Base-by-base conservation (phyloP, 2,329 filamentous ascomycete species). In the Fusarium sp. region DNA sequence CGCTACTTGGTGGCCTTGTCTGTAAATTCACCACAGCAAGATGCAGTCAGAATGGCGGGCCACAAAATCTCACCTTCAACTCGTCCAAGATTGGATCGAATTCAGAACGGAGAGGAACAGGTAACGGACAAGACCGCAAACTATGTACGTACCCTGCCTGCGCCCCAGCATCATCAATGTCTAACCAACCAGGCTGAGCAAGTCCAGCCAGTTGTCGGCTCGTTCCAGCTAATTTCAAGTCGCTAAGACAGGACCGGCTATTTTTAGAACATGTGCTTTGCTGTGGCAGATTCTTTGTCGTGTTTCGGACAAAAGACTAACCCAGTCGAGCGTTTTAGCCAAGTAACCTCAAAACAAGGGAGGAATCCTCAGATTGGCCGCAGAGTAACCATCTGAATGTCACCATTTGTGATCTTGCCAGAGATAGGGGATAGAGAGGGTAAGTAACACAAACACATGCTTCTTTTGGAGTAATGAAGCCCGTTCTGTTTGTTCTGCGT, bases 271-370 rank as follows among this genome's bases (percentile, higher is more conserved):
- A 23, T n/a, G 8, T 37, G 35, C 30, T 58, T 42, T 64, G 52
- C 68, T 67, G 54, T 67, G 69, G 69, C 69, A 76, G 71, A 73
- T 67, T 74, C 58, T 60, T 64, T 52, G 59, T 40, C 64, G 30
- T 62, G 75, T 77, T 77, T 77, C 68, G 75, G 74, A 68, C 54
- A 67, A 64, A 70, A 72, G 59, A 49, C 67, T 62, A 68, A 66
- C 57, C 60, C 59, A 57, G 53, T 67, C 53, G 40, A 67, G 46
- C 50, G 57, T 43, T 66, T 66, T 38, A 70, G 32, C 47, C 46
- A 73, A 53, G 67, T 69, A 62, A 37, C 59, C 49, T 43, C 40
- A 58, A 62, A 60, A 52, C 64, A 52, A 73, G 62, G 66, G 63
- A 72, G 54, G 47, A 28, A 72, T 68, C 44, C 32, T 62, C 47